These are phyloP conservation scores for Irpex lacteus DNA, from an alignment of 1,284 basidiomycete species.

Conservation along the genomic window DNA sequence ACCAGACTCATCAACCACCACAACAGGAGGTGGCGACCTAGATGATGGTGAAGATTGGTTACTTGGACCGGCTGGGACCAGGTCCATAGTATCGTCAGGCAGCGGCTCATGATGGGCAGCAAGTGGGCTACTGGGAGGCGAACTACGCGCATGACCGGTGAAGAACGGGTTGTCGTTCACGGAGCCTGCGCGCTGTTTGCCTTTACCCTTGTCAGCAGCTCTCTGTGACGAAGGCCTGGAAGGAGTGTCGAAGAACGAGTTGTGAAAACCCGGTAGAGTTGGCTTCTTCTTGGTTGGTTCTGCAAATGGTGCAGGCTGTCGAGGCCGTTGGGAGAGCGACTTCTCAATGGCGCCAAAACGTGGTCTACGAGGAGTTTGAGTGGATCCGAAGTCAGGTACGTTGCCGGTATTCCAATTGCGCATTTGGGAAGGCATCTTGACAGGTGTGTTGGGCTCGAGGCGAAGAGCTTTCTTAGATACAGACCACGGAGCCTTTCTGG, in stretches of 20 bases:
- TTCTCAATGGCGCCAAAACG: conserved; percentile 23
- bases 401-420: conserved; percentile 32
- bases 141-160: conserved; percentile 9
- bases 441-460: conserved; percentile 37
- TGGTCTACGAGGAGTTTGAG: conserved; percentile 38
- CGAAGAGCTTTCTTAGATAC: conserved; percentile 35
- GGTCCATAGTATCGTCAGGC: conserved; percentile 10
- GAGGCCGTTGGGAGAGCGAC: not conserved
- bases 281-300: conserved; percentile 19
- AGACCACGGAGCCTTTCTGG: conserved; percentile 47
- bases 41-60: not conserved
- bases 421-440: conserved; percentile 39
- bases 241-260: conserved; percentile 27
- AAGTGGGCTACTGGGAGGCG: conserved; percentile 27
- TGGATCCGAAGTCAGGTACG: conserved; percentile 26
- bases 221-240: not conserved
- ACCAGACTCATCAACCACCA: not conserved
- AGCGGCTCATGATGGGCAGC: conserved; percentile 3
- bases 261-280: conserved; percentile 33
- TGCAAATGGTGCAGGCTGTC: conserved; percentile 17
- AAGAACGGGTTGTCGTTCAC: conserved; percentile 16
- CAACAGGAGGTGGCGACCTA: not conserved
- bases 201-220: conserved; percentile 23
- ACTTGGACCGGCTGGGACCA: conserved; percentile 7
- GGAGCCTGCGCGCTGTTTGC: conserved; percentile 13